Percentiles rank a stretch among this genome's conserved stretches.
Conservation (phyloP, 352 stramenopile genomes). For the Phytophthora kernoviae region DNA sequence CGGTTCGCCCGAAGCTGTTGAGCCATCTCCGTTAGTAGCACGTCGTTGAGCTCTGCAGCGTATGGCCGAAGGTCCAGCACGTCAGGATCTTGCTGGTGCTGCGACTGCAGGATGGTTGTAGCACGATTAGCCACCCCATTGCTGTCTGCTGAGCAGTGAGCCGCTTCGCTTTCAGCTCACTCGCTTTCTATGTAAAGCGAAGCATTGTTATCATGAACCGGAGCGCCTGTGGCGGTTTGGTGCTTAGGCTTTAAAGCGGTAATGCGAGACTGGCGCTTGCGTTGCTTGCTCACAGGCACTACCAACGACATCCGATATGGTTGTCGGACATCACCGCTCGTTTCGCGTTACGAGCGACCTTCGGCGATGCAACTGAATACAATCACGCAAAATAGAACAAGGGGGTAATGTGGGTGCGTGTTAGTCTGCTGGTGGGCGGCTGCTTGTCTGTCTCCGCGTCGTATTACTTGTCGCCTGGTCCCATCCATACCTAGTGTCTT, state of each 20-base stretch:
- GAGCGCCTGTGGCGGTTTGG: conserved; percentile 1
- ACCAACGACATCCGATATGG: conserved; percentile 13
- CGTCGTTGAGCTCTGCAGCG: conserved; percentile 52
- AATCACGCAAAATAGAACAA: conserved; percentile 35
- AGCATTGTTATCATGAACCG: conserved; percentile 41
- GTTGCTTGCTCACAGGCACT: conserved; percentile 14
- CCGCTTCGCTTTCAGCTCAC: conserved; percentile 31
- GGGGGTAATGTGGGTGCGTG: conserved; percentile 19
- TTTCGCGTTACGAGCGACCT: conserved; percentile 16
- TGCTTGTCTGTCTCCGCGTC: conserved; percentile 26
- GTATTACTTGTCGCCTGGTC: conserved; percentile 23
- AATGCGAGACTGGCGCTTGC: conserved; percentile 7
- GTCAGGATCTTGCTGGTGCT: conserved; percentile 52
- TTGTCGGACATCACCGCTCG: conserved; percentile 11
- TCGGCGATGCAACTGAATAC: conserved; percentile 6
- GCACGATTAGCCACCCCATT: conserved; percentile 50
- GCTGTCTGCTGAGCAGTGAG: conserved; percentile 39
- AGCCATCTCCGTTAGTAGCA: conserved; percentile 64
- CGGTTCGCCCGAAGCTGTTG: conserved; percentile 55
- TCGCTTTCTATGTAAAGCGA: conserved; percentile 31
- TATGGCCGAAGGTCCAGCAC: conserved; percentile 59
- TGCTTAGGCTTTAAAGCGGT: conserved; percentile 15
- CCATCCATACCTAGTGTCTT: conserved; percentile 41
- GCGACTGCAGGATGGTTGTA: conserved; percentile 51
- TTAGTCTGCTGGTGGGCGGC: conserved; percentile 32